Base-by-base conservation (phyloP, 2,329 filamentous ascomycete species). In the Colletotrichum kahawae region DNA sequence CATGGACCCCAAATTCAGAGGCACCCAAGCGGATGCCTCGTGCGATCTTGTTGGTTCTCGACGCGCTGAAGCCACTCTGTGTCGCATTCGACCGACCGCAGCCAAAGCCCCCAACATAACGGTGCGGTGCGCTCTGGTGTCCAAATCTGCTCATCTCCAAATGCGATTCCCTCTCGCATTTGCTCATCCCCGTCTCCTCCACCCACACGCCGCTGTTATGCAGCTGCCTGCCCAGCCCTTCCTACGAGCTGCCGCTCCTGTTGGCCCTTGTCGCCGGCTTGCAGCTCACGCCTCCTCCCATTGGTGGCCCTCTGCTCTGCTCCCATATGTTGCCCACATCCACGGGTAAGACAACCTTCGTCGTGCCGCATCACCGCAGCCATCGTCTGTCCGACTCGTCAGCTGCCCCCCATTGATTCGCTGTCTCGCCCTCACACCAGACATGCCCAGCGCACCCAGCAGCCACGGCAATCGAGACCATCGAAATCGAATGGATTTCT, bases 321-420 rank as follows among this genome's bases (percentile, higher is more conserved):
- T 66, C n/a, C 62, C 69, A 63, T 48, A 43, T 31, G 8, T 59
- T 51, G 69, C 31, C 69, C 73, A 68, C 48, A 51, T 33, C 34
- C 21, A 38, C 65, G 31, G 43, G 57, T 60, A 75, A 68, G 69
- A 75, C 73, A 73, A 34, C n/a, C 73, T 48, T 59, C 63, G 43
- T 59, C 57, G 69, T 73, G 73, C 73, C 63, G 73, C 69, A 60
- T 75, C 69, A 65, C 69, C 57, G 69, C 73, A 60, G 71, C 48
- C 43, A 60, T 48, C 38, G 63, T 62, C 63, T 29, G 48, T 64
- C 69, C 48, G 33, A 64, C 63, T 64, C 57, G 73, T 73, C 73
- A 75, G 69, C 73, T 73, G 57, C 64, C 54, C 24, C 21, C 21
- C 24, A 9, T 14, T 57, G 21, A 75, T 75, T 73, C 70, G 62